These are phyloP conservation scores for Suillus occidentalis DNA, from an alignment of 768 basidiomycete genomes.

Conservation along the genomic window DNA sequence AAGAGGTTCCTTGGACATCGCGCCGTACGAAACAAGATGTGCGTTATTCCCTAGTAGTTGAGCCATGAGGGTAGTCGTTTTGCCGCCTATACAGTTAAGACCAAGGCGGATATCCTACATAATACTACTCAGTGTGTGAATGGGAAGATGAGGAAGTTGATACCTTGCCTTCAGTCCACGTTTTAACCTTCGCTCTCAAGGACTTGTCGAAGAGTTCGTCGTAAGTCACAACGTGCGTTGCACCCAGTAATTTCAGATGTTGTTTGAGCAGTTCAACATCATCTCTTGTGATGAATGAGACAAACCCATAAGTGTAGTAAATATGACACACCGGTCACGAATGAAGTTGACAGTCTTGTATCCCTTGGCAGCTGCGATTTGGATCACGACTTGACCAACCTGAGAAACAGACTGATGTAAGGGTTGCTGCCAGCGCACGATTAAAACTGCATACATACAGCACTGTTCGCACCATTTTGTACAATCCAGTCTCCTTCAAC, in stretches of 20 bases:
- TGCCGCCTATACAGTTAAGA: conserved; percentile 65
- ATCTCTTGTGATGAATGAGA: conserved; percentile 38
- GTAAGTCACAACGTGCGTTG: conserved; percentile 76
- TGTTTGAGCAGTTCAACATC: conserved; percentile 49
- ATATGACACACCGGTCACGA: conserved; percentile 55
- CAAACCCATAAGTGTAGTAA: conserved; percentile 4
- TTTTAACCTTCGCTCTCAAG: conserved; percentile 52
- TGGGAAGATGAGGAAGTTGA: conserved; percentile 10
- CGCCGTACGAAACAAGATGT: conserved; percentile 84
- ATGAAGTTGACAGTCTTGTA: conserved; percentile 82
- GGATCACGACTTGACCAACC: conserved; percentile 86
- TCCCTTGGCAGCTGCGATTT: conserved; percentile 72
- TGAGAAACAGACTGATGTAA: conserved; percentile 25
- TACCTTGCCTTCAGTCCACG: conserved; percentile 67
- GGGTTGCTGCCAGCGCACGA: background rate
- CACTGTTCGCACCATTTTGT: conserved; percentile 86
- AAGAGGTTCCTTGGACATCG: conserved; percentile 85
- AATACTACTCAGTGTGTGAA: conserved; percentile 10
- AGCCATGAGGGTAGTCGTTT: conserved; percentile 67
- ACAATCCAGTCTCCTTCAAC: conserved; percentile 75
- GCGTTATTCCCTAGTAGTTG: conserved; percentile 64
- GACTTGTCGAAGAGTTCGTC: conserved; percentile 64
- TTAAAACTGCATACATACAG: conserved; percentile 54
- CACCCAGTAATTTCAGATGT: conserved; percentile 62
- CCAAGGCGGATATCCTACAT: conserved; percentile 43